Evolutionary conservation across 345 rosid species (phyloP), one percentile per base, ranked within the genome.

Genomic region (Eucalyptus rudis): DNA sequence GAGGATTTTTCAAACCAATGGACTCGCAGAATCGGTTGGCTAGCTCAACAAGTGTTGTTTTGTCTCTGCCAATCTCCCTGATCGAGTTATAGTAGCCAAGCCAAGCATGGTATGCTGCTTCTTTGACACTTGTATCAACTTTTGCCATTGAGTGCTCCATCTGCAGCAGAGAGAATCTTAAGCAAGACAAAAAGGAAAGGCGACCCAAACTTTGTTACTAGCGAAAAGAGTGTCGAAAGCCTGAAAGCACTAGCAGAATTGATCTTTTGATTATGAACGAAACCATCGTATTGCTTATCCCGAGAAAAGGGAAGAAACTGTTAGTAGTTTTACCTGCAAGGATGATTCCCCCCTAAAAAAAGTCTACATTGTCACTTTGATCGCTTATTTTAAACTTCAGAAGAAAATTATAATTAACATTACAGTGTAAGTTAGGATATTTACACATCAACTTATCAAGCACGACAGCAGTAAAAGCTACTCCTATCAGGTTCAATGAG

Each of bases 61-160:
- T 98, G 87, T 96, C 99, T 89, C 99, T 91, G 87, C 99, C 97
- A 31, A 95, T 96, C 92, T 96, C 95, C 86, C 94, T 91, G 92
- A 98, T 94, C 8, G 99, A 97, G 93, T 94, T 97, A 87, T 98
- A 98, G 76, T 97, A 98, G 62, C 97, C 97, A 62, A 98, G 98
- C 99, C 99, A 98, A 80, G 98, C 96, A 92, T 96, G 98, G 93
- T 96, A 98, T 27, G 99, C 99, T 86, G 95, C 99, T 94, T 98
- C 99, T 93, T 96, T 97, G 86, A 96, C 89, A 88, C 96, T 96
- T 49, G 91, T 93, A 91, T 96, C 99, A 83, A 98, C 91, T 93
- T 94, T 97, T 58, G 90, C 92, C 93, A 98, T 90, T 8, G 97
- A 94, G 62, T 90, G 85, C 49, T 95, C 97, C 91, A 95, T 88